Evolutionary conservation across 2,329 filamentous ascomycete species (phyloP), one percentile per base, ranked within the genome.

Genomic region (Diaporthe sp.): DNA sequence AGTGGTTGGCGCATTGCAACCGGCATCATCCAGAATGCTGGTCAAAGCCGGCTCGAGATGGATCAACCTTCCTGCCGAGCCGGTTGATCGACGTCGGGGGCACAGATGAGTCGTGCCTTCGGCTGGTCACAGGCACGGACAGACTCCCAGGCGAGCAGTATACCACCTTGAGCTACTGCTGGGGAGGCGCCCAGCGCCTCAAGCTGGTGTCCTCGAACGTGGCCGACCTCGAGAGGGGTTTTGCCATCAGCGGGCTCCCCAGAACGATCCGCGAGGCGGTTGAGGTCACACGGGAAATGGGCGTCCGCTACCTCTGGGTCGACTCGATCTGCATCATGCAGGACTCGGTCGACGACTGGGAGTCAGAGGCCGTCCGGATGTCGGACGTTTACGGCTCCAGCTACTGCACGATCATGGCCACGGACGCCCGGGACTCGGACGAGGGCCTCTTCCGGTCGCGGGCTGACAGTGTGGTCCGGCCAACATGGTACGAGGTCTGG

Each of bases 261-360:
- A 7, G 33, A 33, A 55, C 52, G 1, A 55, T 72, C 45, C 57
- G 10, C 25, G 70, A 72, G 8, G 57, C 70, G 17, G 47, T 54
- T 10, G 22, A 30, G 28, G 25, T 72, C 12, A 35, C 30, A 33
- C 42, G 45, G 35, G 40, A 40, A 19, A n/a, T 72, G 9, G 57
- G 33, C 15, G 35, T 72, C 25, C 22, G 40, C 22, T 70, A 70
- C 35, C 38, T 70, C 33, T 73, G 75, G 67, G 61, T 72, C 33
- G 50, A 72, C 45, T 76, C 72, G 28, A 25, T 74, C 15, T 69
- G 68, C 6, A 76, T 74, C 40, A 8, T 72, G 15, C 74, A 74
- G 45, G 60, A 76, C 35, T 58, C 54, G 8, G 33, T 45, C 7
- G 3, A 40, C 12, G 71, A 71, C 38, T 75, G 71, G 60, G 66